Conservation (phyloP, 352 stramenopile species). For the Phytopythium oedochilum region DNA sequence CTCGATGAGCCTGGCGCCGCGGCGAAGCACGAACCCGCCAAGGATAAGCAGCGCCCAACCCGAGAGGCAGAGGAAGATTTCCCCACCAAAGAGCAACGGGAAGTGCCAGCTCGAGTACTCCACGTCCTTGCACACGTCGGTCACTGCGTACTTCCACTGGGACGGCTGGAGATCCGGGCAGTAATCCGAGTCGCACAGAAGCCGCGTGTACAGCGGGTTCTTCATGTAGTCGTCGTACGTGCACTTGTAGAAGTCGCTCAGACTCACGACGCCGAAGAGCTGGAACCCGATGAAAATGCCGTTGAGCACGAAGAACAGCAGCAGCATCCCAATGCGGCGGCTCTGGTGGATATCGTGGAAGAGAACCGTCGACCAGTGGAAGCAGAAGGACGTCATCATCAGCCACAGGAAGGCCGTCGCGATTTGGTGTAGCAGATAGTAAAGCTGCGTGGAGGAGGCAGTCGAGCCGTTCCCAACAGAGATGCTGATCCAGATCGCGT, state of each 20-base stretch:
- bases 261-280: conserved; percentile 66
- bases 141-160: conserved; percentile 72
- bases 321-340: conserved; percentile 45
- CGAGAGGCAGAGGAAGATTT: conserved; percentile 60
- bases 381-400: conserved; percentile 85
- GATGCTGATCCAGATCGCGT: conserved; percentile 80
- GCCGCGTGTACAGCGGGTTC: conserved; percentile 69
- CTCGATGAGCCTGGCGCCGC: conserved; percentile 62
- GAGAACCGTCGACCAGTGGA: conserved; percentile 79
- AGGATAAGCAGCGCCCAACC: conserved; percentile 61
- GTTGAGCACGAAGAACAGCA: conserved; percentile 62
- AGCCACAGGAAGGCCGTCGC: conserved; percentile 74
- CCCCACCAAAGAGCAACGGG: conserved; percentile 33
- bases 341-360: conserved; percentile 60
- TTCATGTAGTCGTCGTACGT: conserved; percentile 86
- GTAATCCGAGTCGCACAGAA: conserved; percentile 67
- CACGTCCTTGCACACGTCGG: conserved; percentile 65
- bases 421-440: conserved; percentile 69
- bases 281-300: conserved; percentile 55
- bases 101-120: conserved; percentile 64
- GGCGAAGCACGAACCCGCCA: conserved; percentile 62
- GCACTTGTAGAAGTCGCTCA: conserved; percentile 82
- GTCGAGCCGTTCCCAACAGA: conserved; percentile 38
- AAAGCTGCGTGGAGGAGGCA: conserved; percentile 55
- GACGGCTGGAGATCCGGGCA: conserved; percentile 74